phyloP scores from a whole-genome alignment of 2,329 filamentous ascomycete genomes.

The Tolypocladium cylindrosporum region DNA sequence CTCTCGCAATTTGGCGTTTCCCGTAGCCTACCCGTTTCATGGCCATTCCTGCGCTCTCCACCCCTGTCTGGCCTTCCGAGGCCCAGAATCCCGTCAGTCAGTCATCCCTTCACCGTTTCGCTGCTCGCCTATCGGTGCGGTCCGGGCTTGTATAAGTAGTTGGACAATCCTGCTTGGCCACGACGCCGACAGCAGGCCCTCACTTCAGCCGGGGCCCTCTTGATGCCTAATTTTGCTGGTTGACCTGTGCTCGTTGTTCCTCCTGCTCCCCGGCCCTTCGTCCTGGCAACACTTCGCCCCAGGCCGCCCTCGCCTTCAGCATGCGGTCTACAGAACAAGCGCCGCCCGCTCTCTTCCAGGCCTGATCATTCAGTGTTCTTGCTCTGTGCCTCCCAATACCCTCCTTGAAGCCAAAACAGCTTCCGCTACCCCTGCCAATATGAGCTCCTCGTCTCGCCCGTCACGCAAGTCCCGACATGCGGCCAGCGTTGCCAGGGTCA shows the following conservation, averaged over 20 bases:
- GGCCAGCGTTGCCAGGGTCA: conserved; percentile 34
- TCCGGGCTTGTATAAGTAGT: conserved; percentile 12
- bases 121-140: not conserved
- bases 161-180: conserved; percentile 13
- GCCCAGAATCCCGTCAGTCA: not conserved
- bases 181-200: conserved; percentile 1
- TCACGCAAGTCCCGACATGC: conserved; percentile 36
- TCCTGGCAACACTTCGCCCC: conserved; percentile 2
- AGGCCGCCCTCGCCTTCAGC: not conserved
- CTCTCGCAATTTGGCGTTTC: not conserved
- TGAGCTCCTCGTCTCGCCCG: conserved; percentile 31
- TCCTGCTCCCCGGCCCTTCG: conserved; percentile 6
- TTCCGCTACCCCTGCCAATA: conserved; percentile 7
- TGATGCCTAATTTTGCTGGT: conserved; percentile 14
- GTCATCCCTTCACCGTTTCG: not conserved
- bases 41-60: not conserved
- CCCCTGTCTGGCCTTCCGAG: not conserved
- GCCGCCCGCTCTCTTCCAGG: not conserved
- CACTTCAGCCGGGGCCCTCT: conserved; percentile 7
- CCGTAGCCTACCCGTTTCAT: not conserved
- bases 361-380: not conserved
- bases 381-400: not conserved
- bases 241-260: not conserved
- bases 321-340: conserved; percentile 9
- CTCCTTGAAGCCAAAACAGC: not conserved